A percentile compares a stretch with the other conserved stretches of the same genome.
Conservation (phyloP, 2,329 filamentous ascomycete genomes). For the Aspergillus sp. region DNA sequence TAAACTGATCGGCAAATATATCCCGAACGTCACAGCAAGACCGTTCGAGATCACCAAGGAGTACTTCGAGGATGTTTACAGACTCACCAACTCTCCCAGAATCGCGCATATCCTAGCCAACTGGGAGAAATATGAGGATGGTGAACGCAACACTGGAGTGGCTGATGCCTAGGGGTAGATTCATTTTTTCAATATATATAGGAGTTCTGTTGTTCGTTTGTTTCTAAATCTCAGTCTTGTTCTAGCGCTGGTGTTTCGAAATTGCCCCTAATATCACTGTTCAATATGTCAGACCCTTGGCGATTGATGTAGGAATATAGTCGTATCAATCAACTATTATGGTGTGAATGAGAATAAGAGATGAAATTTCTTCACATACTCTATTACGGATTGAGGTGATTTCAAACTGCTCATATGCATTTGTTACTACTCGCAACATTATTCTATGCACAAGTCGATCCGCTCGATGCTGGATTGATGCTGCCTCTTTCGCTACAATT, state of each 20-base stretch:
- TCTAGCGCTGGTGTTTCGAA: slow-evolving; percentile 8
- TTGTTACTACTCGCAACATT: no score
- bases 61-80: slow-evolving; percentile 99
- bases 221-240: neutral
- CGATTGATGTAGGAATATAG: neutral
- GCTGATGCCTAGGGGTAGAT: slow-evolving; percentile 12
- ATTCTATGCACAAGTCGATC: no score
- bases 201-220: neutral
- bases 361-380: no score
- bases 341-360: no score
- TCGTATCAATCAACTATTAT: neutral
- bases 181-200: slow-evolving; percentile 7
- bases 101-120: slow-evolving; percentile 69
- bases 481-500: no score
- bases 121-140: slow-evolving; percentile 70
- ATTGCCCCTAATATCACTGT: neutral
- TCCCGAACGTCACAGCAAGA: slow-evolving; percentile 95
- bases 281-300: neutral
- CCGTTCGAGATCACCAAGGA: slow-evolving; percentile 96
- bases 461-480: no score
- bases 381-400: no score
- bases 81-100: slow-evolving; percentile 75
- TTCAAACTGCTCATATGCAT: no score
- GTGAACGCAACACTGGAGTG: slow-evolving; percentile 26
- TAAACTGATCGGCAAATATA: slow-evolving; percentile 97